Conservation (phyloP, 2,329 filamentous ascomycete genomes). For the Claviceps sp. region DNA sequence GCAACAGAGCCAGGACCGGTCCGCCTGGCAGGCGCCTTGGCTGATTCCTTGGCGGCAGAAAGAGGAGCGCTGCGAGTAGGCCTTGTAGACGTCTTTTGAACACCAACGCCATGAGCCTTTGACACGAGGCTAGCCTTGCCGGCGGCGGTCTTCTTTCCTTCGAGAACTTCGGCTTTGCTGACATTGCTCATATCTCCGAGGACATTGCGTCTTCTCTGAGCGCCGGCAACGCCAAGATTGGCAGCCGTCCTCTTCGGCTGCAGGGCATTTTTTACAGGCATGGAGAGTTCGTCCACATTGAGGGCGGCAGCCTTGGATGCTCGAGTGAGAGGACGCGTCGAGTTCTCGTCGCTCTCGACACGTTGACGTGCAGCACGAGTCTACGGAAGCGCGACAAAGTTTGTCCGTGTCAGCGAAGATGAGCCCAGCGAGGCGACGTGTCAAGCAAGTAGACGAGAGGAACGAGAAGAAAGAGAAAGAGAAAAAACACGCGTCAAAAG, state of each 20-base stretch:
- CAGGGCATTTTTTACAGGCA: conserved; percentile 46
- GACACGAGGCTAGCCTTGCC: conserved; percentile 59
- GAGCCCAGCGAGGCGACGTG: not conserved
- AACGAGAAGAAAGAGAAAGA: not conserved
- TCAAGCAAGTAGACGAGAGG: not conserved
- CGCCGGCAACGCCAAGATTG: conserved; percentile 33
- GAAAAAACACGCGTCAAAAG: not conserved
- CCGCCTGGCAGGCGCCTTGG: conserved; percentile 59
- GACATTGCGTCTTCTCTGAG: conserved; percentile 60
- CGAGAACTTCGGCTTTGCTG: conserved; percentile 57
- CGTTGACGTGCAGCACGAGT: conserved; percentile 60
- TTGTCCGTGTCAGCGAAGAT: conserved; percentile 7
- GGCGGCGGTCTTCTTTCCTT: conserved; percentile 58
- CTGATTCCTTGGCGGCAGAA: conserved; percentile 44
- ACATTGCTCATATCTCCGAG: conserved; percentile 95
- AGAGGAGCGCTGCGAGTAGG: conserved; percentile 48
- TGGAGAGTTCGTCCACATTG: conserved; percentile 47
- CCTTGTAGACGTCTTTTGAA: conserved; percentile 56
- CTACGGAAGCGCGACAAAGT: conserved; percentile 20
- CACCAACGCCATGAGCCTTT: conserved; percentile 70
- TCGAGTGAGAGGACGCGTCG: conserved; percentile 70
- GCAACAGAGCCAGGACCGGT: conserved; percentile 55
- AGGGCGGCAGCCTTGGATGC: conserved; percentile 80
- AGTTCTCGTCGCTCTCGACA: conserved; percentile 90
- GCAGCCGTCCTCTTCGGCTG: conserved; percentile 56